Conservation (phyloP, 2,329 filamentous ascomycete genomes). For the Septoria linicola region DNA sequence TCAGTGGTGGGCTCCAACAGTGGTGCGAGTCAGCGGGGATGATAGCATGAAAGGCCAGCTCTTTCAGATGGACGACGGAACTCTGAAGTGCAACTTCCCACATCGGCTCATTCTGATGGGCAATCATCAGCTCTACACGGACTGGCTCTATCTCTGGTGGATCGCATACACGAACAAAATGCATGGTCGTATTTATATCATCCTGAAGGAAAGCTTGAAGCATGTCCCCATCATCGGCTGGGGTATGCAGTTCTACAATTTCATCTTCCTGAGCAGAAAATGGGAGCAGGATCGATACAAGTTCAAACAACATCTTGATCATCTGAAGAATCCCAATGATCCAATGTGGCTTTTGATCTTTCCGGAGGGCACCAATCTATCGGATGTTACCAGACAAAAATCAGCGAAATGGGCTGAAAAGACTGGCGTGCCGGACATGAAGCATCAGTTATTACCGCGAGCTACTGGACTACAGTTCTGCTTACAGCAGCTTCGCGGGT, state of each 20-base stretch:
- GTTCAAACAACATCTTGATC: slow-evolving; percentile 70
- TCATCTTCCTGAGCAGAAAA: slow-evolving; percentile 89
- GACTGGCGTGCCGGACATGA: slow-evolving; percentile 67
- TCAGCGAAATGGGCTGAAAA: slow-evolving; percentile 77
- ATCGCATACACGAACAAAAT: slow-evolving; percentile 80
- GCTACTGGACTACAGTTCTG: slow-evolving; percentile 81
- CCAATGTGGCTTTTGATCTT: slow-evolving; percentile 92
- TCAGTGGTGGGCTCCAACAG: slow-evolving; percentile 82
- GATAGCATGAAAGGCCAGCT: slow-evolving; percentile 75
- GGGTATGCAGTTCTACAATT: slow-evolving; percentile 82
- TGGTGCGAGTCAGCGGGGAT: slow-evolving; percentile 80
- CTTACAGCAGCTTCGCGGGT: slow-evolving; percentile 69
- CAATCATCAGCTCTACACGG: slow-evolving; percentile 84
- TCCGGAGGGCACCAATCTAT: slow-evolving; percentile 82
- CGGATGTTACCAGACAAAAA: slow-evolving; percentile 65
- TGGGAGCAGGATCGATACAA: slow-evolving; percentile 76
- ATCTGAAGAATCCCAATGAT: slow-evolving; percentile 67
- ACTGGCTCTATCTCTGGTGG: slow-evolving; percentile 95
- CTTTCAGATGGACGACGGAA: slow-evolving; percentile 65
- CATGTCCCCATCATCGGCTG: slow-evolving; percentile 76
- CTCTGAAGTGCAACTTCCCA: slow-evolving; percentile 75
- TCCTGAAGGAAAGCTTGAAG: slow-evolving; percentile 82
- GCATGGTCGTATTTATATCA: slow-evolving; percentile 86
- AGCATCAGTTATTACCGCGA: slow-evolving; percentile 73
- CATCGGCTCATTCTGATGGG: slow-evolving; percentile 80